Percentiles rank a stretch among this genome's conserved stretches.
phyloP scores from a whole-genome alignment of 1,284 basidiomycete species.

The Trametes sp. region DNA sequence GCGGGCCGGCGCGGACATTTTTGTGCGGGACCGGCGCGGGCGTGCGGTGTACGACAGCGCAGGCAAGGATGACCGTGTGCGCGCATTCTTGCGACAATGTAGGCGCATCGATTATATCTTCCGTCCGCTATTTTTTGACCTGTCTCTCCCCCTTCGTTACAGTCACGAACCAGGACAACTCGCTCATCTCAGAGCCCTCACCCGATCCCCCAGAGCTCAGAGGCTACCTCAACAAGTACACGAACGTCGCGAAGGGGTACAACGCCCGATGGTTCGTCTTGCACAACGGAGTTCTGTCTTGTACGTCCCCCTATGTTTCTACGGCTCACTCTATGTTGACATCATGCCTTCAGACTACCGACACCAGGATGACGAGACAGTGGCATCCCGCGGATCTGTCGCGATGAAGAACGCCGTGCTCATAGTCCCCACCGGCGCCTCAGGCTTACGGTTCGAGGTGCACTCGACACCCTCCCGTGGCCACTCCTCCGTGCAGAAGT shows the following conservation, averaged over 20 bases:
- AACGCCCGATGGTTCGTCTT: slow-evolving; percentile 96
- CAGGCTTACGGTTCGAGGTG: slow-evolving; percentile 86
- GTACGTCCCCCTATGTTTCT: slow-evolving; percentile 51
- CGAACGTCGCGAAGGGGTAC: slow-evolving; percentile 91
- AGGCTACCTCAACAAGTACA: slow-evolving; percentile 90
- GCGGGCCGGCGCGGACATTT: slow-evolving; percentile 89
- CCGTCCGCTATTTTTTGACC: background rate
- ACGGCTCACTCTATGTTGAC: slow-evolving; percentile 13
- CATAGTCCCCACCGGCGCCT: slow-evolving; percentile 56
- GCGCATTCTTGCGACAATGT: slow-evolving; percentile 89
- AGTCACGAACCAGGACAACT: slow-evolving; percentile 85
- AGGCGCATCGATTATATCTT: slow-evolving; percentile 31
- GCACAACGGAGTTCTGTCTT: slow-evolving; percentile 85
- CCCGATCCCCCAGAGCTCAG: slow-evolving; percentile 72
- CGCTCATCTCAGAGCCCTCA: slow-evolving; percentile 57
- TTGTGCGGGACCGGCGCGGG: slow-evolving; percentile 84
- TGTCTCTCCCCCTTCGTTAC: background rate
- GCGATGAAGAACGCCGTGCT: slow-evolving; percentile 84
- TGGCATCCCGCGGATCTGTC: slow-evolving; percentile 90
- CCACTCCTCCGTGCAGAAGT: slow-evolving; percentile 67
- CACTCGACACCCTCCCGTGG: slow-evolving; percentile 66
- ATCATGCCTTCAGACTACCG: slow-evolving; percentile 73
- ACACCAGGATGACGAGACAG: slow-evolving; percentile 90
- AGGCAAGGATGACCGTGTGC: slow-evolving; percentile 83
- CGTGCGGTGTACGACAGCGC: slow-evolving; percentile 77